phyloP scores from a whole-genome alignment of 2,329 filamentous ascomycete species.

The Pestalotiopsis sp. region DNA sequence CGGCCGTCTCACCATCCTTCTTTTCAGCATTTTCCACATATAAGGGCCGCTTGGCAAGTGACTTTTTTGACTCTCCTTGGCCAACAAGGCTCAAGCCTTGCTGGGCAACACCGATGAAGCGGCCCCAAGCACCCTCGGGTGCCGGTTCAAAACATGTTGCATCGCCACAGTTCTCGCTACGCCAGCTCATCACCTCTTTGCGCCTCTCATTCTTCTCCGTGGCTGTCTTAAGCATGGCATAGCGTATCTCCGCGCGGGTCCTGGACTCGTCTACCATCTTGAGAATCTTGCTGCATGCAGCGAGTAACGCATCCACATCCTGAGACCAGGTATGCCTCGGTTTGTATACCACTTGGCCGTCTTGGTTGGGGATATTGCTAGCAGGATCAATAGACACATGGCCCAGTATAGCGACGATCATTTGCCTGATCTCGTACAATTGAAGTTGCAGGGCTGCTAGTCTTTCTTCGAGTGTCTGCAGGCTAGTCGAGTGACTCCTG shows the following conservation, averaged over 20 bases:
- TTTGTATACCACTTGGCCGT: background rate
- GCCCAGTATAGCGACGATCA: background rate
- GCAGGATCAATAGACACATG: background rate
- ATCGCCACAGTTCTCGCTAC: background rate
- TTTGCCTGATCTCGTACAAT: background rate
- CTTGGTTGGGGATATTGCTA: background rate
- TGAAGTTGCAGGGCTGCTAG: background rate
- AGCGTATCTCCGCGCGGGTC: background rate
- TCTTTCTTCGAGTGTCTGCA: background rate
- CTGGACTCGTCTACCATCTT: background rate
- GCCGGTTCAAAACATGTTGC: conserved; percentile 3
- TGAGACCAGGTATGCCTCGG: background rate
- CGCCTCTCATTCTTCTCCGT: background rate
- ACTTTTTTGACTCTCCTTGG: background rate
- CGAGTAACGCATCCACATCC: background rate
- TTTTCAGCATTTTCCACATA: background rate
- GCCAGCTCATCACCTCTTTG: background rate
- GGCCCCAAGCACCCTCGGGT: background rate
- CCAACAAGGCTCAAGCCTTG: background rate
- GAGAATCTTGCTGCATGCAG: background rate
- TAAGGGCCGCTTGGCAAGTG: background rate
- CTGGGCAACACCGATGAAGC: background rate
- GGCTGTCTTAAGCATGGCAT: background rate
- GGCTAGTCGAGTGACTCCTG: background rate
- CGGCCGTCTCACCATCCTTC: background rate